These are phyloP conservation scores for Fusarium napiforme DNA, from an alignment of 2,329 filamentous ascomycete genomes.

Conservation along the genomic window DNA sequence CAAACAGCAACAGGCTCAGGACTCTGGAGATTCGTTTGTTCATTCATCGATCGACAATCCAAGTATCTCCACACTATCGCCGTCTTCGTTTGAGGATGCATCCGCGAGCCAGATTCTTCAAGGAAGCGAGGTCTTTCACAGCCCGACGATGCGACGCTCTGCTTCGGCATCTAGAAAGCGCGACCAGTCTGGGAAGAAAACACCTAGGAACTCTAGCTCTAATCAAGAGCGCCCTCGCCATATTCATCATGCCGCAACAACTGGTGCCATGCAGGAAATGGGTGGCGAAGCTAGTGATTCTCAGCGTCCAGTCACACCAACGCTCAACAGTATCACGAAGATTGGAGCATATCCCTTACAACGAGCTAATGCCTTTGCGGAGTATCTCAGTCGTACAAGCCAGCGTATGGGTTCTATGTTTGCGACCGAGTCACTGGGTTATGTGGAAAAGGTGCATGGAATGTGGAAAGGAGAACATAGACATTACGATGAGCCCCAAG, in stretches of 20 bases:
- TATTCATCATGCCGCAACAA: conserved; percentile 52
- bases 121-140: conserved; percentile 88
- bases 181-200: conserved; percentile 19
- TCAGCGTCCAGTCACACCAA: conserved; percentile 51
- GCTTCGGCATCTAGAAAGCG: conserved; percentile 51
- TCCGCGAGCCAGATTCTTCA: conserved; percentile 92
- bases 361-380: conserved; percentile 83
- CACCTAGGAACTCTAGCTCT: conserved; percentile 28
- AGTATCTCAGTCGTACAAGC: conserved; percentile 81
- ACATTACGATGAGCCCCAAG: conserved; percentile 79
- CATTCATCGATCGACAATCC: conserved; percentile 78
- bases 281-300: conserved; percentile 20
- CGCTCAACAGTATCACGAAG: conserved; percentile 64
- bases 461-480: conserved; percentile 95
- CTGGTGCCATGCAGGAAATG: conserved; percentile 48
- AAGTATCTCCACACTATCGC: conserved; percentile 75
- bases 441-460: conserved; percentile 94
- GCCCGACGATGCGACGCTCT: conserved; percentile 73
- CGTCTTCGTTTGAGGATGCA: conserved; percentile 78
- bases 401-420: conserved; percentile 84
- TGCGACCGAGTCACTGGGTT: conserved; percentile 93
- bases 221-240: conserved; percentile 11
- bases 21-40: conserved; percentile 75
- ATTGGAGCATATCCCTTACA: conserved; percentile 83
- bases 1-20: conserved; percentile 53